Base-by-base conservation (phyloP, 768 basidiomycete genomes). In the Rhizopogon vinicolor region DNA sequence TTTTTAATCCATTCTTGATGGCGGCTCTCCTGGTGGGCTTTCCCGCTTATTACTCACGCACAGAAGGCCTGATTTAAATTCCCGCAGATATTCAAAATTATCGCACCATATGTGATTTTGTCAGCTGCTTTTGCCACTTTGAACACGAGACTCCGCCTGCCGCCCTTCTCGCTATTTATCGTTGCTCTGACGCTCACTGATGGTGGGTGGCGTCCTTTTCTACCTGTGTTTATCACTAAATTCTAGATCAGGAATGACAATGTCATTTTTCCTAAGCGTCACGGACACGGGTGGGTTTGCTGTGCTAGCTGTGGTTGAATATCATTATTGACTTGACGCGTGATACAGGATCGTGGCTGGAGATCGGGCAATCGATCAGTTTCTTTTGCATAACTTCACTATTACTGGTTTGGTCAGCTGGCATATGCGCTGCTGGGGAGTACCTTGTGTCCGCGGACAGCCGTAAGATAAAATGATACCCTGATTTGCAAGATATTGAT, bases 1-100 rank as follows among this genome's bases (percentile, higher is more conserved):
- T 91, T 49, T 94, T 94, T 67, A 88, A 79, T 58, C 92, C 91
- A 0, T 93, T 93, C 69, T 77, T 89, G 57, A 93, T 93, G 92
- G 78, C 86, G 0, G 65, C 80, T 4, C 75, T 91, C 19, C 70
- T 92, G 58, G 88, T 89, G 52, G n/a, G 76, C 42, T 12, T 18
- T 46, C 12, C 44, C 3, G 12, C 46, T 50, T 57, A 29, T 41
- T 45, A n/a, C 12, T 12, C 8, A 28, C 58, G 1, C 52, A 29
- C 18, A 28, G 54, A 12, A 28, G 16, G 18, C 41, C 31, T 41
- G 41, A 65, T 43, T 59, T 45, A 18, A 16, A 16, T 25, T 49
- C 1, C 5, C 45, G 1, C 58, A 91, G 86, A 72, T 91, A 45
- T 91, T 87, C 78, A 93, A 94, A 66, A 88, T 93, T 54, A 65